Conservation (phyloP, 352 stramenopile genomes). For the Globisporangium sylvaticum region DNA sequence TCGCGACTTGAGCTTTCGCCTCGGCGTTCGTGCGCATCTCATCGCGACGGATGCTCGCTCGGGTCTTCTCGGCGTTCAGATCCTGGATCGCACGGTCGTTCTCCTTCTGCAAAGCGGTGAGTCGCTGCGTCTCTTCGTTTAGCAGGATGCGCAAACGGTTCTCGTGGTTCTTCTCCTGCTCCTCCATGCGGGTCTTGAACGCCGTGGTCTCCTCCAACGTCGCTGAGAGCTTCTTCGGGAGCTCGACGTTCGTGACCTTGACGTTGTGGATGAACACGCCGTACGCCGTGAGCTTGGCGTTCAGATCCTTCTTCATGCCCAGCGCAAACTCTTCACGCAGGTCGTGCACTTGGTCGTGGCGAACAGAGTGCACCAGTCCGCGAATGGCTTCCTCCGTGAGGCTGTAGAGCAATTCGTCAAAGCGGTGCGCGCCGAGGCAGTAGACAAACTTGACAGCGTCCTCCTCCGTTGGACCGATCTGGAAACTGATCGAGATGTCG, state of each 20-base stretch:
- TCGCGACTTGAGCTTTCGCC: conserved; percentile 67
- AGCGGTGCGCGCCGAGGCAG: conserved; percentile 69
- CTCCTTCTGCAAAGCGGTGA: conserved; percentile 75
- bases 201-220: conserved; percentile 78
- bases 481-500: conserved; percentile 86
- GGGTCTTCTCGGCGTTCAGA: conserved; percentile 57
- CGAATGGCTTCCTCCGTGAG: conserved; percentile 76
- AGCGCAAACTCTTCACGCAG: conserved; percentile 76
- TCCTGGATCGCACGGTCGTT: conserved; percentile 83
- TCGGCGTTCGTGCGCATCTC: conserved; percentile 73
- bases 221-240: conserved; percentile 53
- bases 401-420: conserved; percentile 82
- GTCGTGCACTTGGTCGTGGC: conserved; percentile 81
- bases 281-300: conserved; percentile 59
- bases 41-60: conserved; percentile 66
- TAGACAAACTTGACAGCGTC: conserved; percentile 85
- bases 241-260: conserved; percentile 83
- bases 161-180: conserved; percentile 89
- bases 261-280: conserved; percentile 87
- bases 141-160: conserved; percentile 80
- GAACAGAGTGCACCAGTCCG: conserved; percentile 74
- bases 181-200: conserved; percentile 86
- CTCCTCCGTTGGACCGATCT: conserved; percentile 74
- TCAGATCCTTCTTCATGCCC: conserved; percentile 84
- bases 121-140: conserved; percentile 81